phyloP scores from a whole-genome alignment of 257 asterid species.

The Plantago elongata region DNA sequence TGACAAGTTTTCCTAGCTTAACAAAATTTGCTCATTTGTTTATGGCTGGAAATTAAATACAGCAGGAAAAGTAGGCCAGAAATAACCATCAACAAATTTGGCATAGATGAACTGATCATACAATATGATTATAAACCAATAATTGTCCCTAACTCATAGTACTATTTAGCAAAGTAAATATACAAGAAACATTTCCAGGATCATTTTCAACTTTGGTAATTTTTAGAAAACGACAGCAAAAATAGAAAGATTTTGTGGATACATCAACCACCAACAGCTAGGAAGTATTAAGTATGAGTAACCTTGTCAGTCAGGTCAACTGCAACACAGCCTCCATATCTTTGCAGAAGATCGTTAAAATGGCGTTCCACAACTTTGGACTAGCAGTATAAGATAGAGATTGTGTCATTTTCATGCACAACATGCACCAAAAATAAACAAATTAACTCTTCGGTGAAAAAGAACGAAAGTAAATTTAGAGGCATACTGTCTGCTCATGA shows the following conservation, averaged over 20 bases:
- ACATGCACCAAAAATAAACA: constrained; percentile 1
- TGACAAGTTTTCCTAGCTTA: too few species aligned
- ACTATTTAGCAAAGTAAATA: too few species aligned
- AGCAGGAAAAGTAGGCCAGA: too few species aligned
- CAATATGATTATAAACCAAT: too few species aligned
- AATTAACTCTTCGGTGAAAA: constrained; percentile 6
- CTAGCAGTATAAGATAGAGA: constrained; percentile 37
- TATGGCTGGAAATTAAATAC: too few species aligned
- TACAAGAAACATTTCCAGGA: too few species aligned
- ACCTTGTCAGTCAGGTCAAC: constrained; percentile 94
- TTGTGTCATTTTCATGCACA: background rate
- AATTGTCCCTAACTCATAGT: too few species aligned
- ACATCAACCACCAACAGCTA: constrained; percentile 18
- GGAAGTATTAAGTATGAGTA: constrained; percentile 23
- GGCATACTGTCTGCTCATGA: constrained; percentile 77
- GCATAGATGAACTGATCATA: too few species aligned
- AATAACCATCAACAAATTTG: too few species aligned
- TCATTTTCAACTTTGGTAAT: background rate
- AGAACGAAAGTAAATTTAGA: constrained; percentile 9
- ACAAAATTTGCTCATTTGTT: too few species aligned
- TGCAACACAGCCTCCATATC: constrained; percentile 81
- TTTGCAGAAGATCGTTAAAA: constrained; percentile 79
- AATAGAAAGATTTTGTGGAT: constrained; percentile 5
- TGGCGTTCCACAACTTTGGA: constrained; percentile 81
- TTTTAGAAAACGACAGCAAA: constrained; percentile 2